Evolutionary conservation across 2,329 filamentous ascomycete genomes (phyloP).

Genomic region (Hymenoscyphus fructigenus): DNA sequence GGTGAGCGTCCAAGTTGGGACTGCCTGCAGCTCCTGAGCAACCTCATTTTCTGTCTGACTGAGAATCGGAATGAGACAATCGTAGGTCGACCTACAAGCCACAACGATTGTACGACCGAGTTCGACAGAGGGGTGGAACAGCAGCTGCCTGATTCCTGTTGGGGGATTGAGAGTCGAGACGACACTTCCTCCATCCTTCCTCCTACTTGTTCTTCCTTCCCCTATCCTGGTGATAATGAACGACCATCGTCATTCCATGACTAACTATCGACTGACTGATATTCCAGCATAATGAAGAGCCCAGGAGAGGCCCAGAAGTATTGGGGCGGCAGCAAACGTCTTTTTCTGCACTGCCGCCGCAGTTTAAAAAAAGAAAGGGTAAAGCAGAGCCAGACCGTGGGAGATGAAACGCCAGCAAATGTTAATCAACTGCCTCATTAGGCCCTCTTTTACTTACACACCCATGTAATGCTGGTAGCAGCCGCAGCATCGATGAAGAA

Average conservation of each 20-base stretch:
- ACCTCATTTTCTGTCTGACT: background rate
- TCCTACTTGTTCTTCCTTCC: background rate
- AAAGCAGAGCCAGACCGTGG: conserved; percentile 14
- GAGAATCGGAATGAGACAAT: background rate
- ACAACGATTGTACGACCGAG: background rate
- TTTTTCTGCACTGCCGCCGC: background rate
- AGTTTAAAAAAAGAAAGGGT: conserved; percentile 13
- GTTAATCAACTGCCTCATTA: conserved; percentile 20
- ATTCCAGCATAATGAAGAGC: background rate
- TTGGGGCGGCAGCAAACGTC: background rate
- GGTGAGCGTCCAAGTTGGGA: background rate
- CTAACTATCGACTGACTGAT: background rate
- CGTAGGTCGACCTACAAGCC: conserved; percentile 1
- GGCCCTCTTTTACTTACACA: conserved; percentile 7
- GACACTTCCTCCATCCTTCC: background rate
- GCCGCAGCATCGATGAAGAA: background rate
- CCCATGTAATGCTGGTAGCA: background rate
- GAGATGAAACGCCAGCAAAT: conserved; percentile 22
- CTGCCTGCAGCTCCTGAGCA: background rate
- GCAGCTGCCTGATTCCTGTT: background rate
- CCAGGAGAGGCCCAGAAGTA: no score
- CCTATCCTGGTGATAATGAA: background rate
- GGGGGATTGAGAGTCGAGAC: background rate
- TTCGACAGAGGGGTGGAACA: background rate
- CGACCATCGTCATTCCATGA: background rate